Base-by-base conservation (phyloP, 2,329 filamentous ascomycete species). In the Cladosporium sp. region DNA sequence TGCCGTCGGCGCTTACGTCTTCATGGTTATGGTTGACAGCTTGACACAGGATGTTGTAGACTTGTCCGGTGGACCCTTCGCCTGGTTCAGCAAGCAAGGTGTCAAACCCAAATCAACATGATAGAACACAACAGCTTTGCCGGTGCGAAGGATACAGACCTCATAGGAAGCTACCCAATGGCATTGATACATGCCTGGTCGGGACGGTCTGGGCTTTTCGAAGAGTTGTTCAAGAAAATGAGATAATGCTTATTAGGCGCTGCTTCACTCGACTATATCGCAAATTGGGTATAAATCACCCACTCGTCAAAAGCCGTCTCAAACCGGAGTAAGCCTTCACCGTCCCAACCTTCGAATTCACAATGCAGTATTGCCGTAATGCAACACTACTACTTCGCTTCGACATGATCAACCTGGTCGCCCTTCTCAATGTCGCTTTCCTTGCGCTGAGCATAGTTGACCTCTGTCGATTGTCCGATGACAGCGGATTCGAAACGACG, bases 401-500 rank as follows among this genome's bases (percentile, higher is more conserved):
- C 66, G 34, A 65, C 62, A 36, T 68, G 66, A 12, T 52, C 59
- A 60, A 30, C 54, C 36, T 68, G 59, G n/a, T 67, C 68, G 1
- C 65, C 68, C 32, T 66, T 55, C 65, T 70, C 70, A 12, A 67
- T 26, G 67, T 59, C 57, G 24, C 57, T 26, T 14, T 65, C 61
- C 34, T 64, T 64, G 14, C 61, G 30, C 55, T 70, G 69, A 38
- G 68, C 69, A 26, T 62, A 41, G 38, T 69, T 52, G 6, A 64
- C 51, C 15, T 63, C 65, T 6, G 66, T 64, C 32, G 67, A 62
- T 10, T 70, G 70, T 14, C 72, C 72, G 59, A 74, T 70, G 4
- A 74, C 69, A n/a, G 83, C 85, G 65, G 84, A 80, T 74, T 92
- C 90, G 71, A 94, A 93, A 66, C 85, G 81, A 21, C 89, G 82